Evolutionary conservation across 768 basidiomycete species (phyloP).

Genomic region (Lentinula detonsa): DNA sequence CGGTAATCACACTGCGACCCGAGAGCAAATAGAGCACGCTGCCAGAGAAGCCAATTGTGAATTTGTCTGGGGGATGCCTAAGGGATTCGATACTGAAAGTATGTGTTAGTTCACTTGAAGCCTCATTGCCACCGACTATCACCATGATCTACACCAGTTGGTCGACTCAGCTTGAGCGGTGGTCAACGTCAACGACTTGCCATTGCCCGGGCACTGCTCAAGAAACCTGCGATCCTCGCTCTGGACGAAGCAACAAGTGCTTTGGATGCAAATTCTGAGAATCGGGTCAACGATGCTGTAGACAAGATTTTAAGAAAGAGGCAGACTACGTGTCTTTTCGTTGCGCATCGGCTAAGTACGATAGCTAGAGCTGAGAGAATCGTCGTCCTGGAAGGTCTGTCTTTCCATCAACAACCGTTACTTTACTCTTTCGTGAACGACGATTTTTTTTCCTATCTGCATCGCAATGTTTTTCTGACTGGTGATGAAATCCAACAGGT

Average conservation of each 20-base stretch:
- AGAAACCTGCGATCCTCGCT: conserved; percentile 82
- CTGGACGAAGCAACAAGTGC: conserved; percentile 90
- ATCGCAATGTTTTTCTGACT: not conserved
- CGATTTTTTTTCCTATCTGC: too few relatives aligned
- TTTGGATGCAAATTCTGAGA: conserved; percentile 84
- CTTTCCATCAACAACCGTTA: not conserved
- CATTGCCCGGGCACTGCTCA: conserved; percentile 82
- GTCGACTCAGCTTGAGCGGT: conserved; percentile 64
- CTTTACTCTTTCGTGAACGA: too few relatives aligned
- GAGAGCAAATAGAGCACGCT: conserved; percentile 81
- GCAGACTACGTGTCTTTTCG: conserved; percentile 83
- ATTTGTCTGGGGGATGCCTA: conserved; percentile 91
- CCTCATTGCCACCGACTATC: not conserved
- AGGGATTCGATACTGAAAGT: conserved; percentile 94
- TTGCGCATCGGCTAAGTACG: conserved; percentile 86
- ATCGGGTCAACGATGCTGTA: conserved; percentile 87
- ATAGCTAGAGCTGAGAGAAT: conserved; percentile 88
- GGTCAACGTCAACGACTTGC: conserved; percentile 80
- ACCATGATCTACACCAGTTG: conserved; percentile 35
- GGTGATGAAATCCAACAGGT: conserved; percentile 29
- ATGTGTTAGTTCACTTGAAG: conserved; percentile 17
- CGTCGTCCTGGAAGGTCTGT: conserved; percentile 80
- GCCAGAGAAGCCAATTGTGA: conserved; percentile 93
- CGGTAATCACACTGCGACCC: conserved; percentile 67
- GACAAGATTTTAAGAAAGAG: conserved; percentile 77